These are phyloP conservation scores for Asterionellopsis glacialis DNA, from an alignment of 108 stramenopile genomes.

Conservation along the genomic window DNA sequence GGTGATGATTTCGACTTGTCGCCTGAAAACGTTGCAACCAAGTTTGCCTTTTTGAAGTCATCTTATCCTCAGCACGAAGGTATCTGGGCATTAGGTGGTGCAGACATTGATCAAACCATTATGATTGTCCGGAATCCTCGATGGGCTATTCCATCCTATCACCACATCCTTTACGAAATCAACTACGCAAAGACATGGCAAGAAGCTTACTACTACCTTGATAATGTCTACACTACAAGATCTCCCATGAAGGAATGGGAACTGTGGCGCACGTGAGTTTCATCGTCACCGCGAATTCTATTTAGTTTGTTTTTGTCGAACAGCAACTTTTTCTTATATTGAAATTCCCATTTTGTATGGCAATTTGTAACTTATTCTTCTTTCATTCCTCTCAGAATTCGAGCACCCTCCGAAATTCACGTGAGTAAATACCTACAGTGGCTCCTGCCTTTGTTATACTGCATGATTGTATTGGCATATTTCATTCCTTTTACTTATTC, in stretches of 20 bases:
- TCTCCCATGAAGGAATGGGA: not conserved
- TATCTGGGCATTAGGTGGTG: constrained; percentile 5
- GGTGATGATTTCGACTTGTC: constrained; percentile 7
- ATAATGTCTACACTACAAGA: not conserved
- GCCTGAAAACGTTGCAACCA: not conserved
- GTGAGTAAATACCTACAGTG: too few relatives aligned
- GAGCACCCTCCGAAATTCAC: too few relatives aligned
- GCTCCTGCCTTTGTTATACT: too few relatives aligned
- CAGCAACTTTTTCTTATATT: too few relatives aligned
- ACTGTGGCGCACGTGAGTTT: not conserved
- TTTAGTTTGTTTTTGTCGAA: too few relatives aligned
- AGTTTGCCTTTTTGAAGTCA: not conserved
- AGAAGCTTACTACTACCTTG: not conserved
- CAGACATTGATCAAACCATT: constrained; percentile 5
- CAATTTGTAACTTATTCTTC: too few relatives aligned
- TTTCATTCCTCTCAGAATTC: too few relatives aligned
- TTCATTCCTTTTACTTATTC: too few relatives aligned
- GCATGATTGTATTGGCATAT: too few relatives aligned
- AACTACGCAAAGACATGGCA: constrained; percentile 11
- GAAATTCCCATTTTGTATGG: too few relatives aligned
- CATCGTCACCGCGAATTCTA: too few relatives aligned
- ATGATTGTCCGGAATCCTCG: constrained; percentile 8
- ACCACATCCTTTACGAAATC: constrained; percentile 8
- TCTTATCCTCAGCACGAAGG: constrained; percentile 3
- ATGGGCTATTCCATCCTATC: constrained; percentile 7